Percentiles rank a stretch among this genome's conserved stretches.
Conservation (phyloP, 2,329 filamentous ascomycete genomes). For the Trichophaea hybrida region DNA sequence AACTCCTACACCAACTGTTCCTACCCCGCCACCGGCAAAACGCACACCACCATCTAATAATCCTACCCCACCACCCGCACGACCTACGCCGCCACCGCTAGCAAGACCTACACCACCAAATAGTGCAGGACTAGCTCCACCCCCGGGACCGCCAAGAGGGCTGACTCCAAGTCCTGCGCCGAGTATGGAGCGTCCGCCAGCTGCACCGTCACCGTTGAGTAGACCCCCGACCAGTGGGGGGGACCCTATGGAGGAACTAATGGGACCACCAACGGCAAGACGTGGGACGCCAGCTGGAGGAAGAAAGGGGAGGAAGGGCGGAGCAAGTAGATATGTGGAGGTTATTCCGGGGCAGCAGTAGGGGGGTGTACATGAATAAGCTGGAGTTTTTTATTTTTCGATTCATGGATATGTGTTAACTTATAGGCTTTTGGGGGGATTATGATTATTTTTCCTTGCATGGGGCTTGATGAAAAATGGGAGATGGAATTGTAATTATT, state of each 20-base stretch:
- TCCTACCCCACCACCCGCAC: background rate
- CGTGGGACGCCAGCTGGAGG: conserved; percentile 43
- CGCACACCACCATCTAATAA: background rate
- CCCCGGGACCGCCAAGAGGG: conserved; percentile 22
- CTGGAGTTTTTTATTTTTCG: background rate
- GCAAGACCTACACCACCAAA: conserved; percentile 9
- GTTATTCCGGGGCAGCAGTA: conserved; percentile 36
- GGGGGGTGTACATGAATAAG: background rate
- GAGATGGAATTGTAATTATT: background rate
- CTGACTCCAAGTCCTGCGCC: conserved; percentile 23
- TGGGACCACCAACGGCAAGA: conserved; percentile 58
- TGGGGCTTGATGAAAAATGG: background rate
- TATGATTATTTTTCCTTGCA: background rate
- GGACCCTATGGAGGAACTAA: conserved; percentile 86
- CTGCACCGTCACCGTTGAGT: conserved; percentile 9
- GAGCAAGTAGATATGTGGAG: conserved; percentile 81
- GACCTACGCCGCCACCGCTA: conserved; percentile 27
- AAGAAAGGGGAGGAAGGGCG: conserved; percentile 55
- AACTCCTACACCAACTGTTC: conserved; percentile 32
- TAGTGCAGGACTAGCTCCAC: conserved; percentile 8
- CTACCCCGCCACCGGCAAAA: background rate
- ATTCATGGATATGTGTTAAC: background rate
- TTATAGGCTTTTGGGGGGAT: background rate
- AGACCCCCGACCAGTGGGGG: conserved; percentile 43
- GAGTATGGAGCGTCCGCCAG: conserved; percentile 30